Evolutionary conservation across 345 rosid species (phyloP).

Genomic region (Raphanus raphanistrum): DNA sequence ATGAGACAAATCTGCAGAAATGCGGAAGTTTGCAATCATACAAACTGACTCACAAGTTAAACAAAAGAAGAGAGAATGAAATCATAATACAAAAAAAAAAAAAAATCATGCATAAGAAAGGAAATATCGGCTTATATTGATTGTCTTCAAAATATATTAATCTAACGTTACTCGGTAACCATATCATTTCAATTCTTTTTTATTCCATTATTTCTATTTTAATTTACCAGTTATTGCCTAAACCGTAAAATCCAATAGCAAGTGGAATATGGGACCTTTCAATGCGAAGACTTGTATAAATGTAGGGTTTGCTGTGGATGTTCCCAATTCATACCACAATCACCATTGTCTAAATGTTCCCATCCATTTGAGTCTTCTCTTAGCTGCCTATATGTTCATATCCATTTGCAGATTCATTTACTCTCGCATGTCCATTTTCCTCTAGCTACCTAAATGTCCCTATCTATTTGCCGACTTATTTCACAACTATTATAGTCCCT

Average conservation of each 20-base stretch:
- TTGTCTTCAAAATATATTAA: no score
- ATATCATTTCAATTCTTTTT: no score
- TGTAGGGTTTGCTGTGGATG: slow-evolving; percentile 6
- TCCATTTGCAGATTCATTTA: not conserved
- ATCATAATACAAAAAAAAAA: no score
- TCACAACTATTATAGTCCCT: not conserved
- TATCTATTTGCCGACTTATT: not conserved
- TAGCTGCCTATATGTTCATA: not conserved
- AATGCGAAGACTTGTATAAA: not conserved
- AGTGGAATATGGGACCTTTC: not conserved
- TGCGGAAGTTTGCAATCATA: no score
- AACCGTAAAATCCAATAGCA: not conserved
- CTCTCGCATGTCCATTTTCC: not conserved
- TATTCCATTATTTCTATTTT: no score
- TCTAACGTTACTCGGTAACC: no score
- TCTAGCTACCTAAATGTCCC: not conserved
- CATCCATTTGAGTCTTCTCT: not conserved
- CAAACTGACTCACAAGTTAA: no score
- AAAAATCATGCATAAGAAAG: no score
- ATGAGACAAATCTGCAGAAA: no score
- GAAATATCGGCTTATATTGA: no score
- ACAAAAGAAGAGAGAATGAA: no score
- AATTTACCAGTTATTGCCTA: no score
- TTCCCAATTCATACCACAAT: slow-evolving; percentile 9
- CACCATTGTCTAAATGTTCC: not conserved